These are phyloP conservation scores for Aquilaria sinensis DNA, from an alignment of 345 rosid species.

Conservation along the genomic window DNA sequence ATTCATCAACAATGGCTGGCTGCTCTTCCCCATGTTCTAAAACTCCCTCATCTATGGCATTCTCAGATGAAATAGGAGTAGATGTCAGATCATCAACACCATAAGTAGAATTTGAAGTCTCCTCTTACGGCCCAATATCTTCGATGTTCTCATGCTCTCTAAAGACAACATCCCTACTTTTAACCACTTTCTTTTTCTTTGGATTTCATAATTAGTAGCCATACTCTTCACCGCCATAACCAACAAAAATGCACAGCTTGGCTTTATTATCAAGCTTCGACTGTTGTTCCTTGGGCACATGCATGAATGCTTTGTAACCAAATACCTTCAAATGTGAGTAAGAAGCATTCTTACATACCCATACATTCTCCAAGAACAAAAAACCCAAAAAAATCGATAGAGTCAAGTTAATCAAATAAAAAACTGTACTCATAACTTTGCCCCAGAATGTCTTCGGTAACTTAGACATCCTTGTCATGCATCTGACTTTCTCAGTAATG, in stretches of 20 bases:
- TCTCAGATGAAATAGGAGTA: no score
- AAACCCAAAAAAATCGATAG: background rate
- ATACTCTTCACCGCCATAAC: slow-evolving; percentile 4
- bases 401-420: no score
- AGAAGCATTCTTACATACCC: background rate
- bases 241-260: background rate
- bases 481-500: no score
- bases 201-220: background rate
- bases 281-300: background rate
- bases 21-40: background rate
- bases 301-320: background rate
- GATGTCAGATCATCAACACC: background rate
- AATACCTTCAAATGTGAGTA: background rate
- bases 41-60: background rate
- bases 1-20: background rate
- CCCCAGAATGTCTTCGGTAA: no score
- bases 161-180: slow-evolving; percentile 1
- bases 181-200: background rate
- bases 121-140: background rate
- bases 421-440: no score
- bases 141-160: background rate
- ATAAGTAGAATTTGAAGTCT: background rate
- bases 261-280: background rate
- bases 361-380: background rate
- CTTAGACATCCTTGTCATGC: no score